Percentiles rank a stretch among this genome's conserved stretches.
Evolutionary conservation across 192 early-diverging fungal species (phyloP).

Genomic region (Coemansia guatemalensis): DNA sequence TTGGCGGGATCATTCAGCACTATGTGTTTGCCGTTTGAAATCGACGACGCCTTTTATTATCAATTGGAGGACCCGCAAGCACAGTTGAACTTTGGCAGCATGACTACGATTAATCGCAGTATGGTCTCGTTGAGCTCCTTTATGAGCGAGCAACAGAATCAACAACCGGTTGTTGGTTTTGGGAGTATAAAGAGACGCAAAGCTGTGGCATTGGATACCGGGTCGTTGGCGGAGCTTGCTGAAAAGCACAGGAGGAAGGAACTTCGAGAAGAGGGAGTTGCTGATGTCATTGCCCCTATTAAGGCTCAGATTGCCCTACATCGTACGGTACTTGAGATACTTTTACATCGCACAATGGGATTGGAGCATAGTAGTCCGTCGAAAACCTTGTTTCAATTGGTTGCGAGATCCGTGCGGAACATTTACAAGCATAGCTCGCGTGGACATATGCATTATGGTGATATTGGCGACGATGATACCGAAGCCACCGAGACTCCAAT

Average conservation of each 20-base stretch:
- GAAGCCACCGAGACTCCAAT: neutral
- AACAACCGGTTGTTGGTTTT: neutral
- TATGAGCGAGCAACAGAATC: constrained; percentile 6
- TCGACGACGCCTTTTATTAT: constrained; percentile 32
- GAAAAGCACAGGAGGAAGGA: constrained; percentile 22
- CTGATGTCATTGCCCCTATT: constrained; percentile 17
- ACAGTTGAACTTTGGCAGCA: constrained; percentile 24
- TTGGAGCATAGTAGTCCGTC: constrained; percentile 28
- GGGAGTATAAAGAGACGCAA: neutral
- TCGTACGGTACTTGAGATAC: constrained; percentile 12
- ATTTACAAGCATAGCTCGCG: neutral
- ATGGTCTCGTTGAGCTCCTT: constrained; percentile 8
- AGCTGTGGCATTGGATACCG: neutral
- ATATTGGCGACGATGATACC: neutral
- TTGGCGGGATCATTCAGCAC: constrained; percentile 34
- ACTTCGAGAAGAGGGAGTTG: constrained; percentile 2
- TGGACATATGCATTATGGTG: neutral
- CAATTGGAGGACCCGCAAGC: constrained; percentile 22
- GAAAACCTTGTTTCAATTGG: constrained; percentile 32
- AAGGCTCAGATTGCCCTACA: constrained; percentile 28
- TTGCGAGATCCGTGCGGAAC: constrained; percentile 5
- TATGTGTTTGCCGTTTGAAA: constrained; percentile 49
- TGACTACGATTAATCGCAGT: constrained; percentile 25
- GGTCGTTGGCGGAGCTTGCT: constrained; percentile 13
- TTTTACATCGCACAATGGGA: constrained; percentile 17